Percentiles rank a stretch among this genome's conserved stretches.
These are phyloP conservation scores for Chloromonas sp. DNA, from an alignment of 163 green algal species.

Conservation along the genomic window DNA sequence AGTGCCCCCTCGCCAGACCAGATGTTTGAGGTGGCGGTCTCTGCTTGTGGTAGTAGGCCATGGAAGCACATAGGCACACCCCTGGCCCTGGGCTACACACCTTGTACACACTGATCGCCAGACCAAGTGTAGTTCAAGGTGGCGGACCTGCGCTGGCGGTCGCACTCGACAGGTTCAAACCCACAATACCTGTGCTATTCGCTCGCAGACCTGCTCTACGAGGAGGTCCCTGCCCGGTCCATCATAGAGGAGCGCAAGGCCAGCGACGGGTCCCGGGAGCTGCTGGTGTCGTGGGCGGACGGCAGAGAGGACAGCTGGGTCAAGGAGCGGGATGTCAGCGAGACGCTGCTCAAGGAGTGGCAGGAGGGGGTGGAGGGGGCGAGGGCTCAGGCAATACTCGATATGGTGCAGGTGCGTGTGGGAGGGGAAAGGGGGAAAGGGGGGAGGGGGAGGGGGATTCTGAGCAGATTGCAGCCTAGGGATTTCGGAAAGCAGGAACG, in stretches of 20 bases:
- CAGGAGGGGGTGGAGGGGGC: conserved; percentile 61
- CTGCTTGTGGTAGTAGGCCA: too few relatives aligned
- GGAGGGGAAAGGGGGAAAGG: neutral
- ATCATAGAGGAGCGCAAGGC: neutral
- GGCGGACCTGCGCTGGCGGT: too few relatives aligned
- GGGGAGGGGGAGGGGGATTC: neutral
- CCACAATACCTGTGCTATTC: neutral
- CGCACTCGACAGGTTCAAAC: too few relatives aligned
- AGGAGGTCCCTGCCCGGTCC: neutral
- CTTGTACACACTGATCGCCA: too few relatives aligned
- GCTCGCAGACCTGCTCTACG: neutral
- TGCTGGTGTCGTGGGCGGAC: neutral
- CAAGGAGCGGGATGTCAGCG: neutral
- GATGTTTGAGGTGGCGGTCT: too few relatives aligned
- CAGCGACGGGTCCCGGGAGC: neutral
- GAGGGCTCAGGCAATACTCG: conserved; percentile 13
- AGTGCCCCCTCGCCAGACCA: too few relatives aligned
- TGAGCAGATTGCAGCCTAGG: neutral
- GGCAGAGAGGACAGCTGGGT: neutral
- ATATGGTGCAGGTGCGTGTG: conserved; percentile 33
- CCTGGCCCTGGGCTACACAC: too few relatives aligned
- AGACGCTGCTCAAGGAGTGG: conserved; percentile 55
- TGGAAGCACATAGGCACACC: too few relatives aligned
- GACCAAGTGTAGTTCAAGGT: too few relatives aligned
- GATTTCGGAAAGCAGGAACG: neutral